Conservation (phyloP, 2,329 filamentous ascomycete genomes). For the Sporothrix brasiliensis region DNA sequence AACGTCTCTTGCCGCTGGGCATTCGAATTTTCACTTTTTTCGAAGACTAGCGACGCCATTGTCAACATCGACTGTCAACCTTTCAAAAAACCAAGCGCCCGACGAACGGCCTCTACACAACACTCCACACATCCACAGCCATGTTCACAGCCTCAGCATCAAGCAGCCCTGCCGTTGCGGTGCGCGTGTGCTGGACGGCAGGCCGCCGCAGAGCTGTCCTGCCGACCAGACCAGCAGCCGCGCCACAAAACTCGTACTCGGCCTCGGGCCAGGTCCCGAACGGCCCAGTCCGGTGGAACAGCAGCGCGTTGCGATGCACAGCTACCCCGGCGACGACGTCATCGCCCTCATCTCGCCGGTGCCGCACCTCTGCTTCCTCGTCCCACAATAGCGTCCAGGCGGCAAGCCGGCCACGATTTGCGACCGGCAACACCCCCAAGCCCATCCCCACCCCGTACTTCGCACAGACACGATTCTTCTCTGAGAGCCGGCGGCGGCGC, state of each 20-base stretch:
- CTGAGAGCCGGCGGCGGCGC: conserved; percentile 38
- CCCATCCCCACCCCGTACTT: conserved; percentile 1
- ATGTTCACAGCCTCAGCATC: conserved; percentile 30
- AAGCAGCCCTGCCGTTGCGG: conserved; percentile 29
- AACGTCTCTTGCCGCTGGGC: too few species aligned
- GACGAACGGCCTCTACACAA: not conserved
- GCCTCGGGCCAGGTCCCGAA: conserved; percentile 19
- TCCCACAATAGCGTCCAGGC: not conserved
- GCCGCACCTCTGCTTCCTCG: not conserved
- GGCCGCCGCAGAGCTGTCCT: conserved; percentile 23
- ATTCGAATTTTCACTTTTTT: not conserved
- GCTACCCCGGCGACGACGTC: not conserved
- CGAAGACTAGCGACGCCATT: not conserved
- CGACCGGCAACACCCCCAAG: not conserved
- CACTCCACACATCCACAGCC: conserved; percentile 1
- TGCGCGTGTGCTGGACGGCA: conserved; percentile 29
- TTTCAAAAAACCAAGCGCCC: not conserved
- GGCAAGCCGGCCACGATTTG: conserved; percentile 6
- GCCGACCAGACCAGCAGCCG: conserved; percentile 18
- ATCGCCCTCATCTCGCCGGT: not conserved
- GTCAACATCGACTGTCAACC: not conserved
- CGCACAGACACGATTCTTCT: conserved; percentile 36
- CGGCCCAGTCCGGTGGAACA: conserved; percentile 27
- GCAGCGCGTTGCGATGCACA: conserved; percentile 21
- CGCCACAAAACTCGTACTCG: not conserved